phyloP scores from a whole-genome alignment of 257 asterid species.

The Henckelia pumila region DNA sequence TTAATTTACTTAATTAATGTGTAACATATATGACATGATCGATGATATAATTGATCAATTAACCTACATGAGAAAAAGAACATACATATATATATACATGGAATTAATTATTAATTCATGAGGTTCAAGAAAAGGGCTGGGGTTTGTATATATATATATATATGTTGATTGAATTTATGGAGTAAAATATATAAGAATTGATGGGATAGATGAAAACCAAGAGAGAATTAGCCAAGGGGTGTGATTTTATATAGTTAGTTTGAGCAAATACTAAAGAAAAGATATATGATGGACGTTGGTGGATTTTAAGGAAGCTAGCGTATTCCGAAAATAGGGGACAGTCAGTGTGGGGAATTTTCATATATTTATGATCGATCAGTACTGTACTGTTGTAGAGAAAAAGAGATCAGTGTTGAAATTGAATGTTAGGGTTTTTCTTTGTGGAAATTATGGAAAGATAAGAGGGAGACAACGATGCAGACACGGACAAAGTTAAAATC shows the following conservation, averaged over 20 bases:
- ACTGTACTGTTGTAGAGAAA: slow-evolving; percentile 27
- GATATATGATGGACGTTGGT: slow-evolving; percentile 21
- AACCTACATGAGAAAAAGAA: no score
- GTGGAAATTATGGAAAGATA: slow-evolving; percentile 44
- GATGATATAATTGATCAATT: no score
- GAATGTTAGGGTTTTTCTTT: slow-evolving; percentile 40
- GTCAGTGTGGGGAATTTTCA: slow-evolving; percentile 19
- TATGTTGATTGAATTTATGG: no score
- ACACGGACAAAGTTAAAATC: slow-evolving; percentile 48
- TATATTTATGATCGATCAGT: slow-evolving; percentile 21
- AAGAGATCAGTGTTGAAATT: slow-evolving; percentile 14
- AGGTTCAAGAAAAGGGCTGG: no score
- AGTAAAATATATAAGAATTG: background rate
- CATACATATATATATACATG: no score
- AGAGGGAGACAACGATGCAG: slow-evolving; percentile 56
- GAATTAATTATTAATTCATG: no score
- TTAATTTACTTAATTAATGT: no score
- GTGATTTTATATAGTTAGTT: slow-evolving; percentile 14
- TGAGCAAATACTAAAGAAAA: slow-evolving; percentile 39
- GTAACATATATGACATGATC: no score
- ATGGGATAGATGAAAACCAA: background rate
- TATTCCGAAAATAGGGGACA: slow-evolving; percentile 47
- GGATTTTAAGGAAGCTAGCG: slow-evolving; percentile 35
- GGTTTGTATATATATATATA: no score
- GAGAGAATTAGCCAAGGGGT: slow-evolving; percentile 2